phyloP scores from a whole-genome alignment of 73 alveolate species.

The Tetrahymena thermophila region DNA sequence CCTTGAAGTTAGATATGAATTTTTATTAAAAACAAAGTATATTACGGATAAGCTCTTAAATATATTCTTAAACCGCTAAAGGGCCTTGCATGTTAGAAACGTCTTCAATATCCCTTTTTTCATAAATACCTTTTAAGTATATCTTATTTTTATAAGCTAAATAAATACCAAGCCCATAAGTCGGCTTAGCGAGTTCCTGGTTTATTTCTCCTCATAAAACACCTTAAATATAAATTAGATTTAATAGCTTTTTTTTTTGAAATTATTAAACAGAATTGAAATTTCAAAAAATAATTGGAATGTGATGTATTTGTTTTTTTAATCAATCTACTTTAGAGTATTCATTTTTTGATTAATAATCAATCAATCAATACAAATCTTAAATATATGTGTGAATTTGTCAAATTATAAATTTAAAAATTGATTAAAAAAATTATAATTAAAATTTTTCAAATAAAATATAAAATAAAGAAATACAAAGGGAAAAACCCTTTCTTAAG shows the following conservation, averaged over 20 bases:
- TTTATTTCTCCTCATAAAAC: constrained; percentile 77
- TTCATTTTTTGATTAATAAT: neutral
- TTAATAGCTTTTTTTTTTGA: neutral
- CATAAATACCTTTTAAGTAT: neutral
- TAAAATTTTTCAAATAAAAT: neutral
- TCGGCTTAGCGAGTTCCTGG: constrained; percentile 95
- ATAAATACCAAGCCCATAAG: constrained; percentile 76
- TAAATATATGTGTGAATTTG: no score
- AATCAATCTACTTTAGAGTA: neutral
- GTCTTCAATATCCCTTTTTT: constrained; percentile 82
- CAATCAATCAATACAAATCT: neutral
- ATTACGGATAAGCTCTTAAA: constrained; percentile 84
- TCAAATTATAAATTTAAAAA: no score
- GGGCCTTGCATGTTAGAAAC: constrained; percentile 91
- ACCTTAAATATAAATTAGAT: neutral
- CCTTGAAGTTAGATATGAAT: no score
- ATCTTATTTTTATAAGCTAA: neutral
- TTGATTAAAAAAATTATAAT: neutral
- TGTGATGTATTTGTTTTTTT: neutral
- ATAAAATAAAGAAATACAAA: neutral
- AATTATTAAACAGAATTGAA: neutral
- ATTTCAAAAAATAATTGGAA: neutral
- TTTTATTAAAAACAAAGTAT: neutral
- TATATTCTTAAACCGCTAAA: constrained; percentile 95
- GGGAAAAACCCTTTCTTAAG: neutral